A percentile compares a stretch with the other conserved stretches of the same genome.
phyloP scores from a whole-genome alignment of 2,329 filamentous ascomycete species.

The Colletotrichum cordylinicola region DNA sequence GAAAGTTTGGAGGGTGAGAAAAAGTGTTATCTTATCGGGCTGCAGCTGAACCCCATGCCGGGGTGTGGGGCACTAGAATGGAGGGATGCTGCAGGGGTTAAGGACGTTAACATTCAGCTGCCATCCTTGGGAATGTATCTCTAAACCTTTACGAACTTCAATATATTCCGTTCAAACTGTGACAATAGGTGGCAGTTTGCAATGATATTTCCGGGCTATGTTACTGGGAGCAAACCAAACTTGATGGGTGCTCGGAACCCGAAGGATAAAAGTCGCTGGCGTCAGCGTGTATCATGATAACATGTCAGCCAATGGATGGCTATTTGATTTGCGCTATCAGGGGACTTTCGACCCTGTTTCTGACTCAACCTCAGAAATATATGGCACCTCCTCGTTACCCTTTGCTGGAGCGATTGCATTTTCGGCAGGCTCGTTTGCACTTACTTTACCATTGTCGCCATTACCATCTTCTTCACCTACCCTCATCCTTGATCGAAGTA shows the following conservation, averaged over 20 bases:
- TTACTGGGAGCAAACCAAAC: background rate
- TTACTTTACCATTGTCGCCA: background rate
- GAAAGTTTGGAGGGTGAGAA: background rate
- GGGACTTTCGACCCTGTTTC: background rate
- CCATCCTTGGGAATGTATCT: background rate
- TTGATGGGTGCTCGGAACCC: background rate
- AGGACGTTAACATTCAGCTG: background rate
- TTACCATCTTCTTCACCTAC: background rate
- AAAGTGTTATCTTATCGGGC: constrained; percentile 21
- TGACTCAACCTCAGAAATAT: background rate
- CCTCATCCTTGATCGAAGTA: background rate
- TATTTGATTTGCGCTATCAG: background rate
- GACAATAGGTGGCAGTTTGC: accelerated
- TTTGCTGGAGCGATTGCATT: background rate
- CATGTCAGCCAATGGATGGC: background rate
- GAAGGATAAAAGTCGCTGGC: background rate
- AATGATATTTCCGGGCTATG: background rate
- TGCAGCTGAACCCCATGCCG: background rate
- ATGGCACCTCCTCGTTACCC: background rate
- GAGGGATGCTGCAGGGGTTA: background rate
- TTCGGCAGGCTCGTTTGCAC: background rate
- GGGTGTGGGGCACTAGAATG: background rate
- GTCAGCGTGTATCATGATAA: background rate
- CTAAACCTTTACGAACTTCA: background rate
- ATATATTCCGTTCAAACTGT: background rate